Evolutionary conservation across 2,329 filamentous ascomycete species (phyloP).

Genomic region (Penicillium sp.): DNA sequence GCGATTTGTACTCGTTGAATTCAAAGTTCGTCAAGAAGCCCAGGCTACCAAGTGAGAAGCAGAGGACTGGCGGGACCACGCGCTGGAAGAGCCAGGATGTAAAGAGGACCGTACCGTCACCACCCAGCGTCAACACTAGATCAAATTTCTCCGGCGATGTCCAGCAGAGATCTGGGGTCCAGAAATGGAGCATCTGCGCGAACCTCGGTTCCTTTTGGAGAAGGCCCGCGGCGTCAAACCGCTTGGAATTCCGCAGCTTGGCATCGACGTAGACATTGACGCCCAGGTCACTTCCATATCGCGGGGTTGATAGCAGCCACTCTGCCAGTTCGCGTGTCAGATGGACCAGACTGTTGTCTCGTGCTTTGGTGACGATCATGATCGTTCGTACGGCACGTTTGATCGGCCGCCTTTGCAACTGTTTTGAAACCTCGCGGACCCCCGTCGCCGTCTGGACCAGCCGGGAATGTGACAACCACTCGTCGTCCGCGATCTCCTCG

Average conservation of each 20-base stretch:
- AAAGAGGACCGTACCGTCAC: constrained; percentile 96
- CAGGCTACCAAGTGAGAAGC: constrained; percentile 87
- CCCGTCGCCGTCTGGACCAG: constrained; percentile 94
- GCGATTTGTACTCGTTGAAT: constrained; percentile 83
- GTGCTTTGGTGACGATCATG: constrained; percentile 98
- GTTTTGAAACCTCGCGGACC: constrained; percentile 93
- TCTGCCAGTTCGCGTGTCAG: constrained; percentile 83
- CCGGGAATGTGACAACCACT: constrained; percentile 89
- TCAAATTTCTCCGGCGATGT: constrained; percentile 93
- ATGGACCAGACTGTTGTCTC: constrained; percentile 89
- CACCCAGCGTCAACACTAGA: constrained; percentile 87
- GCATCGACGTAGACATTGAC: constrained; percentile 98
- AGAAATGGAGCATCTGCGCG: constrained; percentile 85
- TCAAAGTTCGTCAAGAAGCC: constrained; percentile 98
- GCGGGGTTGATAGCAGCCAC: constrained; percentile 86
- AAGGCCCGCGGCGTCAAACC: constrained; percentile 78
- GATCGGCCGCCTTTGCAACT: constrained; percentile 88
- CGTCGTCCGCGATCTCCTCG: constrained; percentile 86
- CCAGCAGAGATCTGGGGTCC: constrained; percentile 96
- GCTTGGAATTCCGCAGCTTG: constrained; percentile 83
- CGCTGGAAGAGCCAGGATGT: constrained; percentile 96
- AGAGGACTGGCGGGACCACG: constrained; percentile 89
- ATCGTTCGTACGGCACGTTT: constrained; percentile 89
- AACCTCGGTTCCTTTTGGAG: constrained; percentile 75
- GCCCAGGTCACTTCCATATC: constrained; percentile 86